phyloP scores from a whole-genome alignment of 495 filamentous ascomycete genomes.

The Corynascus novoguineensis region DNA sequence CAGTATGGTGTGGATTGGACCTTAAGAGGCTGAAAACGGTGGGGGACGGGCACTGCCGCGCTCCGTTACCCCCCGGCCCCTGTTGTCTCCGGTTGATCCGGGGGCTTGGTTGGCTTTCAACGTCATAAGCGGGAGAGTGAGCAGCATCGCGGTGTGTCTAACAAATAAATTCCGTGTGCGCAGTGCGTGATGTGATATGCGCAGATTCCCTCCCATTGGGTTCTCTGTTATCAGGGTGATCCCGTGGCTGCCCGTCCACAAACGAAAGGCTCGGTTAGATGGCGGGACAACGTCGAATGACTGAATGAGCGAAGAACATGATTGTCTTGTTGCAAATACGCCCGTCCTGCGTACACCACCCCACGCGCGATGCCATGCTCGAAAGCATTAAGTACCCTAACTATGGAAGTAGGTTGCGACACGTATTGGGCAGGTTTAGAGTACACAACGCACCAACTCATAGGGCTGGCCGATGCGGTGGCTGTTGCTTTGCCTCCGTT shows the following conservation, averaged over 20 bases:
- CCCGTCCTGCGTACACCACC: background rate
- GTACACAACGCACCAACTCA: background rate
- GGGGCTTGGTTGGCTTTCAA: background rate
- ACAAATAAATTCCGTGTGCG: background rate
- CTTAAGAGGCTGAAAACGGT: background rate
- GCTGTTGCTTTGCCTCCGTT: conserved; percentile 2
- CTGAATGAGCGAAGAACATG: background rate
- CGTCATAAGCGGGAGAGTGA: background rate
- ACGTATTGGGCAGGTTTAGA: conserved; percentile 1
- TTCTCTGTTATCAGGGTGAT: background rate
- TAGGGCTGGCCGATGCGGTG: conserved; percentile 14
- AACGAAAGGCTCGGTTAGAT: background rate
- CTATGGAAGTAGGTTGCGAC: background rate
- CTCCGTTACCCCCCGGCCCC: conserved; percentile 16
- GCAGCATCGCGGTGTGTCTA: background rate
- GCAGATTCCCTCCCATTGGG: background rate
- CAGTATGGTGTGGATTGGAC: background rate
- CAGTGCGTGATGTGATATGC: background rate
- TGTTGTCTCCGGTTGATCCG: background rate
- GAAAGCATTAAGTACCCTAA: background rate
- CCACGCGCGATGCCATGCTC: background rate
- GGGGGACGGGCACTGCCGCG: background rate
- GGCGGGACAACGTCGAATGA: background rate
- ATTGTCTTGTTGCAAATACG: background rate
- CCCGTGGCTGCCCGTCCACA: background rate